Base-by-base conservation (phyloP, 805 yeast genomes). In the Brettanomyces nanus region DNA sequence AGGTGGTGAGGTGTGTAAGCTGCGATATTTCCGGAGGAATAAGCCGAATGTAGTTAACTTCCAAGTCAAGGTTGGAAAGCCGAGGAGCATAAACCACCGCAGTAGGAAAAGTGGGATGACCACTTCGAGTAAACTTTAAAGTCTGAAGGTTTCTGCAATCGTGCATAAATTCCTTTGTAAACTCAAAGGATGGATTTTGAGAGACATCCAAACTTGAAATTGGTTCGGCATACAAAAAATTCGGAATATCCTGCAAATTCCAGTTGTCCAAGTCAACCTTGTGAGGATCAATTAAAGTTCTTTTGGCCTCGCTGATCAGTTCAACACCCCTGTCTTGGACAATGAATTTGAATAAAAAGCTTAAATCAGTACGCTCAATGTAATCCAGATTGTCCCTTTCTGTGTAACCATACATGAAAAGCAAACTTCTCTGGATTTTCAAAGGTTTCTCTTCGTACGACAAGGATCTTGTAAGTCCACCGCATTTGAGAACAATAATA, bases 121-220 rank as follows among this genome's bases (percentile, higher is more conserved):
- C 80, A 47, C 83, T 82, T 44, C 77, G 69, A 1, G 84, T 76
- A 65, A 79, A 85, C 39, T 77, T 70, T 44, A 87, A 66, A 37
- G 74, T 72, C 20, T 73, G 69, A 50, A 87, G 65, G 51, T 84
- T 84, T 29, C 76, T 71, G 46, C 95, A 85, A 19, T 63, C 74
- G 54, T 86, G 95, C 50, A 89, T 77, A 54, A 89, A 89, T 53
- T 87, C 95, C 39, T 76, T 62, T 0, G 97, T 95, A 25, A 89
- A 65, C 42, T 78, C 75, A 37, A 90, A 80, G 14, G 94, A 82
- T 4, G 95, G 95, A 54, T 89, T 89, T 45, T 81, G 76, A 2
- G 94, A 82, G 6, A 86, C 85, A 57, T 89, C 90, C 43, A 89
- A 66, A 43, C 79, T 70, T 48, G 82, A 83, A 41, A 89, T 85